Evolutionary conservation across 2,329 filamentous ascomycete species (phyloP), one percentile per base, ranked within the genome.

Genomic region (Aureobasidium namibiae): DNA sequence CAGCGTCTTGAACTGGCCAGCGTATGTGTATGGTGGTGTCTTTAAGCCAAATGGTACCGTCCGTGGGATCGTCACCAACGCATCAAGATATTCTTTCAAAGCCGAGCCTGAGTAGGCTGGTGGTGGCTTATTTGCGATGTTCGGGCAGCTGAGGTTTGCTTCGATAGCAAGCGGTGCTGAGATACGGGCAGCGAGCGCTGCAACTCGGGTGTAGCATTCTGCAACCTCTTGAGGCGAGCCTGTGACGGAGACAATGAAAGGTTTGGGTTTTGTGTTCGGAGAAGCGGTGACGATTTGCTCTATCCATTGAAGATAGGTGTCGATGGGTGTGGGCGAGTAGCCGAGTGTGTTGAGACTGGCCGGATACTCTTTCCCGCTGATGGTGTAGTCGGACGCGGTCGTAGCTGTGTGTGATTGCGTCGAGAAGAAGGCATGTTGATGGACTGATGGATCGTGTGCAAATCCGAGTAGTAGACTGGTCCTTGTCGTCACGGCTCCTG

Each of bases 81-180:
- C 72, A 1, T 65, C 63, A 1, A 92, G 72, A 62, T 89, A 90
- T 5, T 72, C 70, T 0, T 69, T 63, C 2, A 92, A 69, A 0
- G 78, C 74, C 0, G 64, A 63, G 0, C 75, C 70, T 8, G 81
- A 78, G 68, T 91, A 92, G 0, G 88, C 88, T 6, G 88, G 87
- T 1, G 89, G 89, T 0, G 88, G 84, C 48, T 80, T 80, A 18
- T 75, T 74, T 0, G 80, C 77, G 52, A 92, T 91, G 66, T 92
- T 92, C 0, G 89, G 89, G 65, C 89, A 92, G 33, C 83, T 87
- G 31, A 92, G 80, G 68, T 92, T 92, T 66, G 92, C 77, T 71
- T 92, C 89, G 76, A 91, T 82, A 18, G 84, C 84, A 0, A 89
- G 74, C 1, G 78, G 76, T 63, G 83, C 75, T 24, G 26, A 49